These are phyloP conservation scores for Cyberlindnera euphorbiiphila DNA, from an alignment of 805 yeast species.

Conservation along the genomic window DNA sequence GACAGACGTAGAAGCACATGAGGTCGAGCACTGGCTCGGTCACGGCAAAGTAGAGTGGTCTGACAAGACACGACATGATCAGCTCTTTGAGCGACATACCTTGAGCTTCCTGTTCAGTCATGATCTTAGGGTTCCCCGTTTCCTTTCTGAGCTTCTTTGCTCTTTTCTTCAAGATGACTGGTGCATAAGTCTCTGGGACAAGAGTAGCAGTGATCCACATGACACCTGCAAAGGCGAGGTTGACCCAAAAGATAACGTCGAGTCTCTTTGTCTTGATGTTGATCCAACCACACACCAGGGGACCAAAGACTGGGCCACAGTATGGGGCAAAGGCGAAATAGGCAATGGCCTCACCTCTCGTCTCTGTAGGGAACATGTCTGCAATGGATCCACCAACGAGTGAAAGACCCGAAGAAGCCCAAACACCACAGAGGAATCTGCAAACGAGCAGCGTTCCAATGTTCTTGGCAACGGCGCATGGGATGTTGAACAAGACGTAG, in stretches of 20 bases:
- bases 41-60: constrained; percentile 74
- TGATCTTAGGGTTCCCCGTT: constrained; percentile 77
- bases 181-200: constrained; percentile 91
- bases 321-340: constrained; percentile 90
- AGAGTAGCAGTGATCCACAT: constrained; percentile 63
- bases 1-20: constrained; percentile 81
- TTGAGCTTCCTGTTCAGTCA: constrained; percentile 90
- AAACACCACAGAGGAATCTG: constrained; percentile 85
- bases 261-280: constrained; percentile 63
- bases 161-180: constrained; percentile 65
- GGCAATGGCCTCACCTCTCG: constrained; percentile 87
- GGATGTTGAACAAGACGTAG: constrained; percentile 77
- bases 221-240: constrained; percentile 86
- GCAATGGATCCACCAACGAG: constrained; percentile 90
- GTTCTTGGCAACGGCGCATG: constrained; percentile 81
- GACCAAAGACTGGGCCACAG: constrained; percentile 90
- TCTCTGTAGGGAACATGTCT: constrained; percentile 77
- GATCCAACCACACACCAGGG: constrained; percentile 83
- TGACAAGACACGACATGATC: constrained; percentile 62
- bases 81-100: constrained; percentile 68
- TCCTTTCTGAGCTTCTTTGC: constrained; percentile 68
- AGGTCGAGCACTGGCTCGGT: constrained; percentile 85
- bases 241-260: constrained; percentile 82
- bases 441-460: constrained; percentile 78
- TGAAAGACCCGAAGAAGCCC: constrained; percentile 76